A percentile compares a stretch with the other conserved stretches of the same genome.
phyloP scores from a whole-genome alignment of 352 stramenopile genomes.

The Phytophthora tentaculata region DNA sequence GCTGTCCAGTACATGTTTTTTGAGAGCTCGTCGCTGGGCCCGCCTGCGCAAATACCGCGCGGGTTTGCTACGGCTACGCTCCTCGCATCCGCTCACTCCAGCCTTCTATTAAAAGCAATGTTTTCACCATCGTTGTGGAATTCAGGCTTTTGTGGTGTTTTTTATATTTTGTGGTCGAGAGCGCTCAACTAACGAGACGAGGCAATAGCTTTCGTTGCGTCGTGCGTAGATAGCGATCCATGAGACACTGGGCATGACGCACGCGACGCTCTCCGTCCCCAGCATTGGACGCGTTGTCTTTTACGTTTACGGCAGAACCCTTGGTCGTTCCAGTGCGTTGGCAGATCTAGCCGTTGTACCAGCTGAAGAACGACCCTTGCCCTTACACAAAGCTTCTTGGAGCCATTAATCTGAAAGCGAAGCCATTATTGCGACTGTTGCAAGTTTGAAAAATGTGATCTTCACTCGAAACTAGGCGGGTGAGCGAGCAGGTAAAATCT shows the following conservation, averaged over 20 bases:
- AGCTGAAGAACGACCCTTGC: slow-evolving; percentile 1
- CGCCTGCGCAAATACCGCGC: too few relatives aligned
- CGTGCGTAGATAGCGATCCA: slow-evolving; percentile 7
- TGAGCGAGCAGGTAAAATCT: too few relatives aligned
- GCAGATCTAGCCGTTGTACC: slow-evolving; percentile 19
- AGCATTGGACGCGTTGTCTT: background rate
- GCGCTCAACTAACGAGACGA: slow-evolving; percentile 23
- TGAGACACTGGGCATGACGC: slow-evolving; percentile 24
- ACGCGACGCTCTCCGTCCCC: slow-evolving; percentile 5
- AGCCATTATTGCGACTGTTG: background rate
- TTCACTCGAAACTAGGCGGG: too few relatives aligned
- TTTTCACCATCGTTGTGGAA: too few relatives aligned
- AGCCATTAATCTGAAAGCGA: background rate
- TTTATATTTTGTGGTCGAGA: too few relatives aligned
- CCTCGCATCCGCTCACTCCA: too few relatives aligned
- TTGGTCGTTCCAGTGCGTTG: slow-evolving; percentile 10
- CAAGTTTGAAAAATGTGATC: background rate
- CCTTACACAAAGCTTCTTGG: background rate
- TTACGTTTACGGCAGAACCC: slow-evolving; percentile 7
- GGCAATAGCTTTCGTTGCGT: slow-evolving; percentile 14
- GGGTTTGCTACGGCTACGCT: too few relatives aligned
- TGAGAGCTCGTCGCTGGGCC: too few relatives aligned
- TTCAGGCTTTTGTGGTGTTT: too few relatives aligned
- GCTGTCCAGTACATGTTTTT: too few relatives aligned
- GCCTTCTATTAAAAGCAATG: too few relatives aligned